phyloP scores from a whole-genome alignment of 2,329 filamentous ascomycete genomes.

The Diplodia sapinea region DNA sequence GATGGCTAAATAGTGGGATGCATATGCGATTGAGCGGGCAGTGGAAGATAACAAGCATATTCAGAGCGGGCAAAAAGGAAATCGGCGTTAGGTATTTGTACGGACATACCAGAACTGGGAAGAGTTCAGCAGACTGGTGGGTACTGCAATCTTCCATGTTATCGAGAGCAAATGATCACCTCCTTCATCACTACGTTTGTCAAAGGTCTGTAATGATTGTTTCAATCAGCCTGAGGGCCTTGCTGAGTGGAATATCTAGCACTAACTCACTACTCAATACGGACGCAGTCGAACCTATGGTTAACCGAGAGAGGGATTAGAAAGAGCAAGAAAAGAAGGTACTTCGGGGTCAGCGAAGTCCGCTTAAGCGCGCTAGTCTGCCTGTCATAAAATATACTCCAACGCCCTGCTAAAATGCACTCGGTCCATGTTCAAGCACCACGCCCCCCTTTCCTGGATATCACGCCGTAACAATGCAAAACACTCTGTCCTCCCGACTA shows the following conservation, averaged over 20 bases:
- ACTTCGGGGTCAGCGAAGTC: slow-evolving; percentile 8
- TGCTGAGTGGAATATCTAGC: not conserved
- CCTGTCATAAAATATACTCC: not conserved
- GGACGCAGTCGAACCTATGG: not conserved
- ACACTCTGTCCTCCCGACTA: not conserved
- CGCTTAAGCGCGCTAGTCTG: not conserved
- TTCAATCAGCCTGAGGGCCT: no score
- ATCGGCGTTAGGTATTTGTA: slow-evolving; percentile 4
- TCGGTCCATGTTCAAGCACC: not conserved
- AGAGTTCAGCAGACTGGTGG: not conserved
- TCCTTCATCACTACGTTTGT: not conserved
- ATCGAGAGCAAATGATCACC: not conserved
- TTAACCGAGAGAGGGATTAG: not conserved
- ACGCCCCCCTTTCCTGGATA: slow-evolving; percentile 7
- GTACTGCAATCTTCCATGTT: not conserved
- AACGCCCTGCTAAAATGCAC: slow-evolving; percentile 29
- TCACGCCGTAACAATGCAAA: slow-evolving; percentile 20
- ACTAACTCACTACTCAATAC: not conserved
- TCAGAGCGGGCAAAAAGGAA: not conserved
- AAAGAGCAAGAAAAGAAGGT: not conserved
- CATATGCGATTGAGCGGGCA: not conserved
- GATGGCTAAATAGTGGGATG: slow-evolving; percentile 39
- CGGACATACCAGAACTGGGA: slow-evolving; percentile 4
- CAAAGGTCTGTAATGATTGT: no score
- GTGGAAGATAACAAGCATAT: not conserved